Evolutionary conservation across 2,329 filamentous ascomycete genomes (phyloP), one percentile per base, ranked within the genome.

Genomic region (Aspergillus novofumigatus): DNA sequence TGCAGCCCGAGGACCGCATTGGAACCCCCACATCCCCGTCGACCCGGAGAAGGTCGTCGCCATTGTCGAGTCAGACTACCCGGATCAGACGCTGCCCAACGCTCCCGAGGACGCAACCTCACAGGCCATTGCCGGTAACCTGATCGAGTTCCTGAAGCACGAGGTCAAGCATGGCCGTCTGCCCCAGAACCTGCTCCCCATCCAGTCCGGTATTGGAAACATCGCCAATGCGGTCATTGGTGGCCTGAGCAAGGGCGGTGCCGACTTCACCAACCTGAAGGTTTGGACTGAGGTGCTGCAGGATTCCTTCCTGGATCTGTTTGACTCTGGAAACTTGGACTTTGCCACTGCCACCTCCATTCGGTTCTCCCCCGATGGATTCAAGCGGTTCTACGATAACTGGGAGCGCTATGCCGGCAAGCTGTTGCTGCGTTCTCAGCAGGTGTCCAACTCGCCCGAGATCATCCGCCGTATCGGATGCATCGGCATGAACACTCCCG

Each of bases 221-320:
- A 95, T 96, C 56, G 91, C 91, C 75, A 96, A 96, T 74, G 91
- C 91, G 41, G 92, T 96, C 61, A 86, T 96, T 58, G 91, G 91
- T 59, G 92, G 91, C 14, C 84, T 96, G 55, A 84, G 86, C 62
- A 84, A 88, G 57, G 82, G 82, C 14, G 81, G 80, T 59, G 90
- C 89, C 63, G 88, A 92, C 73, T 96, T 96, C 81, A 84, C 85
- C 71, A 90, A 95, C 78, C 83, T 96, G 57, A 92, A 89, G 72
- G 92, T 96, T 42, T 96, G 91, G 92, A 96, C 92, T 25, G 91
- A 96, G 76, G 91, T 96, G 50, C 86, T 96, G 56, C 91, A 96
- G 78, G 91, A 96, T 73, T 92, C 89, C 23, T 96, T 96, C 85
- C 84, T 96, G 25, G 92, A 96, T 72, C 88, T 96, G 54, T 95